Base-by-base conservation (phyloP, 331 rosid species). In the Rhamnella rubrinervis region DNA sequence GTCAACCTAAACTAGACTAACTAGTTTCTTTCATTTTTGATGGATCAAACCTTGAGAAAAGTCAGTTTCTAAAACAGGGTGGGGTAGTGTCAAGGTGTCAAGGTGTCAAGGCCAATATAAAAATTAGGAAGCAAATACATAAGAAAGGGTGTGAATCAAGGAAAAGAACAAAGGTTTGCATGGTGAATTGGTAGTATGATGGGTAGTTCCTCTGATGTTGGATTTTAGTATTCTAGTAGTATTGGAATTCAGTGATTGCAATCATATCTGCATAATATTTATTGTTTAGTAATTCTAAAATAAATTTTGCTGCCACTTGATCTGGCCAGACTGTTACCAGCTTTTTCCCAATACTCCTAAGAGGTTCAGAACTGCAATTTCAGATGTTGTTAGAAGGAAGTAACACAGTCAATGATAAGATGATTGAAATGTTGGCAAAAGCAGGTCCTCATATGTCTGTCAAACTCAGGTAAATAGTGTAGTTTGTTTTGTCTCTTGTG, bases 391-490 rank as follows among this genome's bases (percentile, higher is more conserved):
- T 93, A 83, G 83, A 85, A n/a, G 83, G 69, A 72, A 79, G 41
- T 55, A 76, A 77, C 71, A 77, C 87, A 41, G 67, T 82, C 53
- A 78, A 73, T 78, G 89, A 83, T 75, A 87, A 70, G 81, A 75
- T 93, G 90, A 82, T 93, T 76, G 92, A 87, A 67, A 87, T 89
- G 50, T 62, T 93, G 37, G 86, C 91, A 66, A 84, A 60, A 71
- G 92, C 95, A 51, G 91, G 92, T 64, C 76, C 85, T 75, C 80
- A 81, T 35, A 41, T 80, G 71, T 88, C 91, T 71, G 65, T 87
- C 50, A 80, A 87, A 71, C 83, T 85, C 72, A 83, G 97, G 98
- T 93, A 79, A 55, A 58, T 76, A 68, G 76, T 66, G 28, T 44
- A 59, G 35, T 66, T 38, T 46, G 50, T 59, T 69, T 31, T 62